These are phyloP conservation scores for Arachis stenosperma DNA, from an alignment of 306 rosid genomes.

Conservation along the genomic window DNA sequence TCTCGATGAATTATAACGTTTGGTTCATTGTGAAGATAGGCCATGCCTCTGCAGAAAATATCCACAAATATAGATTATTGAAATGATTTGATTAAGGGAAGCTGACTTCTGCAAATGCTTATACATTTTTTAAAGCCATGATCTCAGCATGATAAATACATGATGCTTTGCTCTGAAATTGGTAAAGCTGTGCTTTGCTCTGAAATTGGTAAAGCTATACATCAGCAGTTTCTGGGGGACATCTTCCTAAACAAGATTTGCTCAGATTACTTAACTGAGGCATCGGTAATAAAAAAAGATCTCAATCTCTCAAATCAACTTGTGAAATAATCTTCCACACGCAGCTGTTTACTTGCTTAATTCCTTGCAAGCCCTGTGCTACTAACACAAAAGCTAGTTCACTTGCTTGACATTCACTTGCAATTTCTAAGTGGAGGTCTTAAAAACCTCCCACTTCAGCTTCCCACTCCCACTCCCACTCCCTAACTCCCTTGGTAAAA, in stretches of 20 bases:
- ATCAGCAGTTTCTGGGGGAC: background rate
- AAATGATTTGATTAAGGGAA: constrained; percentile 27
- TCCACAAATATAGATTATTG: constrained; percentile 47
- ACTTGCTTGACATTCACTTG: constrained; percentile 10
- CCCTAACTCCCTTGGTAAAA: background rate
- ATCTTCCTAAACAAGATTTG: constrained; percentile 26
- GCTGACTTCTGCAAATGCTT: constrained; percentile 20
- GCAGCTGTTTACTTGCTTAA: constrained; percentile 1
- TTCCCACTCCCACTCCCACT: background rate
- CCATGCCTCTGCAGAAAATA: constrained; percentile 79
- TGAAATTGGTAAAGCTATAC: constrained; percentile 7
- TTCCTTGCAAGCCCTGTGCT: constrained; percentile 9
- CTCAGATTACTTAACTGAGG: constrained; percentile 18
- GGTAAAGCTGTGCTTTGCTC: background rate
- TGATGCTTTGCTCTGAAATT: constrained; percentile 12
- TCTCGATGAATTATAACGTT: constrained; percentile 91
- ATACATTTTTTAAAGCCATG: constrained; percentile 6
- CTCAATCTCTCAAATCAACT: background rate
- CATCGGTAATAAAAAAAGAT: constrained; percentile 19
- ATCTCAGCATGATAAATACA: constrained; percentile 3
- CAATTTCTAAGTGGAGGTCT: constrained; percentile 1
- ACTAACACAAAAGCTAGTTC: constrained; percentile 14
- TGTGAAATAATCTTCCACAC: background rate
- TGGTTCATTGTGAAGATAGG: constrained; percentile 96
- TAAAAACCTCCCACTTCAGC: background rate